Base-by-base conservation (phyloP, 257 asterid genomes). In the Hygrophila difformis region DNA sequence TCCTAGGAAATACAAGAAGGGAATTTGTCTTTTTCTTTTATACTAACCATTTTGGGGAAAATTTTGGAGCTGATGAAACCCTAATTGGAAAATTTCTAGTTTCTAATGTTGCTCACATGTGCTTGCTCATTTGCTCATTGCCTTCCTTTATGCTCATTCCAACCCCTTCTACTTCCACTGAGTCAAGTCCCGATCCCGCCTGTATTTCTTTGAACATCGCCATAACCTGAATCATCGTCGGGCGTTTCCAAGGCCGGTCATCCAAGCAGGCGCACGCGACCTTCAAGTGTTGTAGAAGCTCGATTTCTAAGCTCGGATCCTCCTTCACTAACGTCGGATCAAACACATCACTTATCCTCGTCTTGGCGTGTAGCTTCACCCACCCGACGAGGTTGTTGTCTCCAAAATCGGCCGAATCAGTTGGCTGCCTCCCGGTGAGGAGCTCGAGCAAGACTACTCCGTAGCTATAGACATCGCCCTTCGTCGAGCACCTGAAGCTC, bases 311-410 rank as follows among this genome's bases (percentile, higher is more conserved):
- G 4, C 12, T 21, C 1, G 17, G 33, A 19, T 19, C 50, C 33
- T 19, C 33, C 48, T 66, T 82, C 12, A 85, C 26, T 49, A 89
- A 39, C 17, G 36, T 67, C 0, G 74, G 80, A 44, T 89, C 93
- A 8, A 89, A 82, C 4, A 89, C 94, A 19, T 89, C 93, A 18
- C 76, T 68, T 38, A 79, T 52, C 63, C 71, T 73, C 48, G 50
- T 64, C 54, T 69, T 77, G 0, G 89, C 85, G 12, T 79, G 87
- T 47, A 56, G 73, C 60, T 75, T 85, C 16, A 79, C 98, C 98
- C 98, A 89, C 23, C 94, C 98, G 12, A 89, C 98, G 1, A 89
- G 76, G 47, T 89, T 89, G 42, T 89, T 84, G 64, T 88, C 97
- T 0, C 96, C 98, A 19, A 89, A 89, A 59, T 85, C 96, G 3